Conservation (phyloP, 2,329 filamentous ascomycete genomes). For the Diaporthe australafricana region DNA sequence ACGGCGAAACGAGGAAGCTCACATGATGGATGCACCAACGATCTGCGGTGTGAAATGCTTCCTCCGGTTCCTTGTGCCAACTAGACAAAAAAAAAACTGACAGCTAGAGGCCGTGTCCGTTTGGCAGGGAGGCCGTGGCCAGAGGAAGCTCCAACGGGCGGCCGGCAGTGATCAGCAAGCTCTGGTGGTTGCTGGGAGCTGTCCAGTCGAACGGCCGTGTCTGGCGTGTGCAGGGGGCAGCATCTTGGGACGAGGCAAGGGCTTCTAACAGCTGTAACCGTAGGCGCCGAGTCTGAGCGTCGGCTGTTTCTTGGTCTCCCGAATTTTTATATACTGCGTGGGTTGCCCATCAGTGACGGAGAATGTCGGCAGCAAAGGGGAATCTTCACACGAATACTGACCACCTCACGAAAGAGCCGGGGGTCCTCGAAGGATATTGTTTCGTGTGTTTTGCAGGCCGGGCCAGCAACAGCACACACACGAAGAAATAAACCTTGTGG, state of each 20-base stretch:
- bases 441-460: neutral
- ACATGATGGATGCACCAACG: neutral
- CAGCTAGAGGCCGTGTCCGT: neutral
- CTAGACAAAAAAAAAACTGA: neutral
- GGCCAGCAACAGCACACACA: neutral
- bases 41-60: neutral
- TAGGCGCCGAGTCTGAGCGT: constrained; percentile 15
- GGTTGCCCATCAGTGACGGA: neutral
- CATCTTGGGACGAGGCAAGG: constrained; percentile 18
- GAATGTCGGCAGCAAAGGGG: neutral
- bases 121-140: constrained; percentile 2
- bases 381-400: neutral
- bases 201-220: constrained; percentile 17
- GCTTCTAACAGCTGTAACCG: constrained; percentile 19
- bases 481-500: too few relatives aligned
- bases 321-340: constrained; percentile 14
- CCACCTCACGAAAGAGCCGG: too few relatives aligned
- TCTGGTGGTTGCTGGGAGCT: neutral
- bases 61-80: neutral
- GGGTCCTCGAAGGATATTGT: too few relatives aligned
- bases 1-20: neutral
- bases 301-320: constrained; percentile 6
- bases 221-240: neutral
- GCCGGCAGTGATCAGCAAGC: constrained; percentile 14
- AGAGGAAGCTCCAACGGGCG: constrained; percentile 13